Base-by-base conservation (phyloP, 176 grass and related monocot genomes). In the Bothriochloa decipiens region DNA sequence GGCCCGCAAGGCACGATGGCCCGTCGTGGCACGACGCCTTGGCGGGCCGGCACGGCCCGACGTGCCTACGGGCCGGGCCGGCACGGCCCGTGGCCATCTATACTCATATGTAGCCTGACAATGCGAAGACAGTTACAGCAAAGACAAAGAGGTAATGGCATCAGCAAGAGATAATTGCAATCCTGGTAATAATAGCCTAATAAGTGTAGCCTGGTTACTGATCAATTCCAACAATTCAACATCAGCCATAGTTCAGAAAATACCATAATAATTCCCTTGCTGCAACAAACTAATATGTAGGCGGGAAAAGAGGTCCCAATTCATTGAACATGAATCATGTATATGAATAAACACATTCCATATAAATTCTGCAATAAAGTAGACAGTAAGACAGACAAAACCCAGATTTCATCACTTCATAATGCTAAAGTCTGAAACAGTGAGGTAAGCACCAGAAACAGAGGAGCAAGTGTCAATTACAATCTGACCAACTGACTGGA, bases 401-500 rank as follows among this genome's bases (percentile, higher is more conserved):
- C 42, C 42, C 18, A 35, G 33, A 66, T 11, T 82, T 72, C 78
- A 77, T 72, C 18, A 32, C 28, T 55, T 75, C 76, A 55, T 37
- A 67, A 66, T 35, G 64, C 74, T 85, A 35, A 61, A 71, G 72
- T 75, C 64, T 81, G 71, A 55, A n/a, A 60, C 22, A 82, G 73
- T 55, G 78, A 72, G 36, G 72, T 62, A 72, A 77, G 65, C 77
- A 72, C 64, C 41, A 22, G 50, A 25, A 65, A 57, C 72, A 77
- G 65, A 72, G 53, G 52, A 81, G 71, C 35, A 37, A 45, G 33
- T 80, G 58, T 61, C 43, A 71, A 37, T 78, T 82, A 82, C 83
- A 82, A 58, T 26, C 35, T 32, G 78, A 47, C 86, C 78, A 90
- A 90, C 78, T 57, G 66, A 70, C 43, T 57, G 55, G 64, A 86